phyloP scores from a whole-genome alignment of 2,329 filamentous ascomycete species.

The Botryotinia calthae region DNA sequence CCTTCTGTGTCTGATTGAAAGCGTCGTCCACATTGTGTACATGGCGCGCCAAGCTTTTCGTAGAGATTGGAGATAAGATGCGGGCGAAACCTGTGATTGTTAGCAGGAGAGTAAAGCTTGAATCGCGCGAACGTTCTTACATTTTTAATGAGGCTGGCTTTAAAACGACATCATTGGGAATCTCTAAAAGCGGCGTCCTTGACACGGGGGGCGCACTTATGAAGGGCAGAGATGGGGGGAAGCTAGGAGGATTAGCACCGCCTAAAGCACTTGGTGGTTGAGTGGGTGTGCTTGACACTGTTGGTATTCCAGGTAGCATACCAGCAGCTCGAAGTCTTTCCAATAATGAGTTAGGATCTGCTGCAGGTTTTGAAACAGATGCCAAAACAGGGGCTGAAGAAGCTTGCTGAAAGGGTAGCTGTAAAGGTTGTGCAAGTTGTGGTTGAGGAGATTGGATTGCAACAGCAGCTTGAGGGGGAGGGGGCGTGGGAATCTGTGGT shows the following conservation, averaged over 20 bases:
- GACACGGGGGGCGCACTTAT: conserved; percentile 28
- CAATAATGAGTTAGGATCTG: conserved; percentile 54
- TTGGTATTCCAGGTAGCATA: conserved; percentile 52
- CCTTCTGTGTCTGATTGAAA: conserved; percentile 77
- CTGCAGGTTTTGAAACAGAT: conserved; percentile 41
- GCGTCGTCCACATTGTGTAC: conserved; percentile 85
- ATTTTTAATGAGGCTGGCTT: conserved; percentile 70
- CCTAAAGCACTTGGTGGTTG: conserved; percentile 43
- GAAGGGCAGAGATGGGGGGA: conserved; percentile 36
- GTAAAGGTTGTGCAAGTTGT: conserved; percentile 41
- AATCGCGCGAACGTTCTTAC: conserved; percentile 47
- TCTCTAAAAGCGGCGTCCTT: conserved; percentile 32
- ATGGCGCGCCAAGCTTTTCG: conserved; percentile 79
- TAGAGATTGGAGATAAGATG: conserved; percentile 73
- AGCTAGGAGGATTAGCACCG: conserved; percentile 43
- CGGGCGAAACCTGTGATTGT: conserved; percentile 60
- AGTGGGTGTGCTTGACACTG: conserved; percentile 40
- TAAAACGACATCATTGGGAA: conserved; percentile 54
- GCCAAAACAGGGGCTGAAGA: conserved; percentile 37
- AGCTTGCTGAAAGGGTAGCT: conserved; percentile 32
- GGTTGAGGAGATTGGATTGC: conserved; percentile 52
- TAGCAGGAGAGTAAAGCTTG: conserved; percentile 20
- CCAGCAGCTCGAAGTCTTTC: conserved; percentile 68
- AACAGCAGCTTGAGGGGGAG: conserved; percentile 41
- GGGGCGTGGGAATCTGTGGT: conserved; percentile 49